Conservation (phyloP, 139 green algal genomes). For the Parachlorella kessleri region DNA sequence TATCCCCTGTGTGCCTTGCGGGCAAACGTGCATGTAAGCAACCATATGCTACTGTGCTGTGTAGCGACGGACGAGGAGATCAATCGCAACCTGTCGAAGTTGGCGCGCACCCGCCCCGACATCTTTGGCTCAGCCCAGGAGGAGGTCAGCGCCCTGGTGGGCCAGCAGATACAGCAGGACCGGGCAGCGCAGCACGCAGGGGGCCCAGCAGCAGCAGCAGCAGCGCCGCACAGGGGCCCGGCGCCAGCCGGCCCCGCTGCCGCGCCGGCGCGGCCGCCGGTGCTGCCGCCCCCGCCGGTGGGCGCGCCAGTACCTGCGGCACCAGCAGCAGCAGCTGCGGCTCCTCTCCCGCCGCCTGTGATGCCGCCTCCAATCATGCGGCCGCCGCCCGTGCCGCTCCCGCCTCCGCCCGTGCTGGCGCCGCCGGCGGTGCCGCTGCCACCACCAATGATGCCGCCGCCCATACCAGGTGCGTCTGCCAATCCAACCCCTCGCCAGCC, state of each 20-base stretch:
- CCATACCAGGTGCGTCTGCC: no score
- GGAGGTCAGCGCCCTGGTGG: constrained; percentile 78
- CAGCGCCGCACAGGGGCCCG: constrained; percentile 45
- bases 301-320: constrained; percentile 11
- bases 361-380: neutral
- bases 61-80: constrained; percentile 94
- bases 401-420: constrained; percentile 22
- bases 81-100: constrained; percentile 81
- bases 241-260: constrained; percentile 20
- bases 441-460: constrained; percentile 3
- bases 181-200: constrained; percentile 39
- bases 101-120: constrained; percentile 89
- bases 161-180: constrained; percentile 75
- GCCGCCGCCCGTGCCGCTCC: constrained; percentile 1
- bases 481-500: no score
- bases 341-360: neutral
- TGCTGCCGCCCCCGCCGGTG: constrained; percentile 4
- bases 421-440: constrained; percentile 34
- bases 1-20: no score
- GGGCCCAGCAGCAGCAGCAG: constrained; percentile 3
- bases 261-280: constrained; percentile 23
- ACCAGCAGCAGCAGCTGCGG: neutral
- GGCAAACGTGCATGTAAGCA: no score
- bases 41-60: neutral
- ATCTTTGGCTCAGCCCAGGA: constrained; percentile 93